Base-by-base conservation (phyloP, 495 filamentous ascomycete species). In the Penicillium ucsense region DNA sequence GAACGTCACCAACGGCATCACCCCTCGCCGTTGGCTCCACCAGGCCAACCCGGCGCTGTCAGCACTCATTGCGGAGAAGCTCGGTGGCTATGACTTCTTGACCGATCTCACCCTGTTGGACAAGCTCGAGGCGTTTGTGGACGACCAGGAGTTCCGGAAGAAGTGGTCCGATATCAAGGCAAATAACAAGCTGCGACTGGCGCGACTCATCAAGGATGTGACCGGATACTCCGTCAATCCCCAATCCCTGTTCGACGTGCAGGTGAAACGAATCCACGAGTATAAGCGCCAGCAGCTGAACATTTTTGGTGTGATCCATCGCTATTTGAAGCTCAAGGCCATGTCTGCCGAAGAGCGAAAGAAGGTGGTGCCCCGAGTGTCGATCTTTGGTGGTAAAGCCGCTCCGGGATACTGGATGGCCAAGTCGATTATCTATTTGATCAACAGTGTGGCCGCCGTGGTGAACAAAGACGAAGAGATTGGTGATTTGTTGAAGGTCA, bases 371-470 rank as follows among this genome's bases (percentile, higher is more conserved):
- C 89, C 91, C n/a, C 82, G 91, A 38, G 92, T 96, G 10, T 94
- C 88, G 31, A 94, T 98, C 68, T 95, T 98, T 62, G 92, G 94
- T 53, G 92, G 92, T 48, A 98, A 98, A 68, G 92, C 92, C 12
- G 92, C 92, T 0, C 92, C 92, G 3, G 92, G 92, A 3, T 98
- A 98, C 71, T 98, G 94, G 94, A 98, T 98, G 92, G 92, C 92
- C 12, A 98, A 98, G 79, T 91, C 91, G 6, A 86, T 98, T 51
- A 98, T 98, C 50, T 89, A 96, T 62, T 79, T 98, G 42, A 85
- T 98, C 72, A 95, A 94, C 73, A 84, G 79, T 50, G 94, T 97
- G 36, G 89, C 88, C 4, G 67, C 78, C n/a, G 85, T 96, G 3
- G 84, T 98, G 52, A 98, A 98, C 68, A 84, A 83, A 6, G 92